phyloP scores from a whole-genome alignment of 352 stramenopile genomes.

The Phytophthora colocasiae region DNA sequence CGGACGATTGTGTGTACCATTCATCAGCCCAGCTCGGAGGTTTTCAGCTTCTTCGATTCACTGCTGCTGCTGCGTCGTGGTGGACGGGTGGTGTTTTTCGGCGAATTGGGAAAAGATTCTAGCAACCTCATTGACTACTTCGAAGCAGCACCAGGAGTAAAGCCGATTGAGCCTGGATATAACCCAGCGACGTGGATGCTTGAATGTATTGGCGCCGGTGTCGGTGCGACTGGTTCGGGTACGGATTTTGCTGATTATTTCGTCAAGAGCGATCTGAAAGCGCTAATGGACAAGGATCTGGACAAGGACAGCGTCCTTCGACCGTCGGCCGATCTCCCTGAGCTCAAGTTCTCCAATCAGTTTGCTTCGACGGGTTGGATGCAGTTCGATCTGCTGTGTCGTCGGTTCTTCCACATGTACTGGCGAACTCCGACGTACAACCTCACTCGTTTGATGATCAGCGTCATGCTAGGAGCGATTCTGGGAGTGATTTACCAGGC shows the following conservation, averaged over 20 bases:
- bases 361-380: slow-evolving; percentile 31
- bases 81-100: slow-evolving; percentile 63
- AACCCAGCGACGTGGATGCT: slow-evolving; percentile 94
- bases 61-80: slow-evolving; percentile 79
- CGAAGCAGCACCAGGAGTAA: slow-evolving; percentile 41
- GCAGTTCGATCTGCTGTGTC: slow-evolving; percentile 55
- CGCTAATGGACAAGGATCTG: slow-evolving; percentile 49
- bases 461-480: slow-evolving; percentile 69
- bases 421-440: slow-evolving; percentile 88
- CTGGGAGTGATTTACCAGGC: slow-evolving; percentile 78
- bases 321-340: slow-evolving; percentile 35
- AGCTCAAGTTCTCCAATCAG: slow-evolving; percentile 53
- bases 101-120: slow-evolving; percentile 54
- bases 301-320: slow-evolving; percentile 51
- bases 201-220: slow-evolving; percentile 70
- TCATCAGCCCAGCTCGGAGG: slow-evolving; percentile 90
- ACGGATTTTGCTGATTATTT: slow-evolving; percentile 59
- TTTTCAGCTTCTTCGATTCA: slow-evolving; percentile 91
- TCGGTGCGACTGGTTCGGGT: slow-evolving; percentile 16
- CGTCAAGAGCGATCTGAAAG: slow-evolving; percentile 39
- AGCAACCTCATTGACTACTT: slow-evolving; percentile 67
- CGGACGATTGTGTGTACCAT: slow-evolving; percentile 92
- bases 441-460: slow-evolving; percentile 75
- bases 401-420: slow-evolving; percentile 79
- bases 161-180: slow-evolving; percentile 77